These are phyloP conservation scores for Paramecium sonneborni DNA, from an alignment of 73 alveolate genomes.

Conservation along the genomic window DNA sequence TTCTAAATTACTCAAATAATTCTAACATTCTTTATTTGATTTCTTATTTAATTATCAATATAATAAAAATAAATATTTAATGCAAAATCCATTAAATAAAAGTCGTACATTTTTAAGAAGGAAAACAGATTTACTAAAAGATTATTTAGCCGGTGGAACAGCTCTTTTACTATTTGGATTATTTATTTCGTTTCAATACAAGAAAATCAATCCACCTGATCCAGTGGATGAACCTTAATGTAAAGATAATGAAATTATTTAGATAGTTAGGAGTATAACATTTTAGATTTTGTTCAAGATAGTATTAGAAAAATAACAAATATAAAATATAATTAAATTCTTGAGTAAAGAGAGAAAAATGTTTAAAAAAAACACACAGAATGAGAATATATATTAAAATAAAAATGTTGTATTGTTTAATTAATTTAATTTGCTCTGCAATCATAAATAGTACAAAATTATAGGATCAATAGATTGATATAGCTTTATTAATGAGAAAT, in stretches of 20 bases:
- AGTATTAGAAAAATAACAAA: neutral
- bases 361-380: too few relatives aligned
- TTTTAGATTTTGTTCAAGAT: neutral
- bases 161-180: neutral
- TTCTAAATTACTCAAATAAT: too few relatives aligned
- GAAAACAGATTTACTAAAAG: conserved; percentile 30
- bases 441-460: too few relatives aligned
- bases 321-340: neutral
- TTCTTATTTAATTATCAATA: too few relatives aligned
- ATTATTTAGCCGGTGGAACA: neutral
- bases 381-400: too few relatives aligned
- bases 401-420: too few relatives aligned
- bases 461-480: neutral
- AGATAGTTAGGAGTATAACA: neutral
- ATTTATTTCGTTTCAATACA: neutral
- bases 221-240: conserved; percentile 24
- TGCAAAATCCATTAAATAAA: conserved; percentile 6
- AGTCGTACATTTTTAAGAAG: neutral
- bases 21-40: too few relatives aligned
- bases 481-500: neutral
- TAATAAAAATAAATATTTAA: neutral
- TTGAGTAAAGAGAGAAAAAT: neutral
- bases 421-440: too few relatives aligned
- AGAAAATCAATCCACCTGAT: conserved; percentile 22
- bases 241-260: too few relatives aligned